phyloP scores from a whole-genome alignment of 805 yeast species.

The Vanderwaltozyma yarrowii region DNA sequence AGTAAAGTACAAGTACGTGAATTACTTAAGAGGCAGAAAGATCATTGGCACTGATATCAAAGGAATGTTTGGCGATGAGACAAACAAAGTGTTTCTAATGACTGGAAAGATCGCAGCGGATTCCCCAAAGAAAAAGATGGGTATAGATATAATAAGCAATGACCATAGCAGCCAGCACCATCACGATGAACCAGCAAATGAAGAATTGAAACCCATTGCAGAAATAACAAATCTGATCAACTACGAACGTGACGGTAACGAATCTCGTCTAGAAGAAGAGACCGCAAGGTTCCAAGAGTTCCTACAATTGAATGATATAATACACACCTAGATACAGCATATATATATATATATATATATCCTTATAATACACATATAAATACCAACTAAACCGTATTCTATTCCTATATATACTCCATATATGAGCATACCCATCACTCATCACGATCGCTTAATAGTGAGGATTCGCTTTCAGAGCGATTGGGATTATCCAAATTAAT shows the following conservation, averaged over 20 bases:
- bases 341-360: no score
- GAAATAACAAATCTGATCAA: slow-evolving; percentile 13
- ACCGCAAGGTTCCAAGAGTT: slow-evolving; percentile 22
- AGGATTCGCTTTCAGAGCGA: no score
- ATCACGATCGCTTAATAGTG: no score
- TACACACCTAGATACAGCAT: slow-evolving; percentile 5
- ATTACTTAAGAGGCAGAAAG: slow-evolving; percentile 30
- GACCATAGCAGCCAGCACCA: neutral
- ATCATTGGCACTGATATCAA: slow-evolving; percentile 20
- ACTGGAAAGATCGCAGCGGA: neutral
- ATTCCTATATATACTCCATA: no score
- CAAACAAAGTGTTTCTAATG: slow-evolving; percentile 12
- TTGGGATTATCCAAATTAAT: no score
- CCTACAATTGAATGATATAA: slow-evolving; percentile 11
- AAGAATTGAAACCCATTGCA: slow-evolving; percentile 1
- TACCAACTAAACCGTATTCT: no score
- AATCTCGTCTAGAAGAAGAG: slow-evolving; percentile 17
- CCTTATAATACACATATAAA: no score
- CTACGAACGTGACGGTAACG: slow-evolving; percentile 33
- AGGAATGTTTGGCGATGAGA: neutral
- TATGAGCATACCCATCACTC: no score
- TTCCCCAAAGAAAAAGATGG: neutral
- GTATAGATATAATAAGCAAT: no score
- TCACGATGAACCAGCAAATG: neutral
- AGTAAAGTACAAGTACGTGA: slow-evolving; percentile 6